phyloP scores from a whole-genome alignment of 371 early-diverging fungal species.

The Mucor irregularis region DNA sequence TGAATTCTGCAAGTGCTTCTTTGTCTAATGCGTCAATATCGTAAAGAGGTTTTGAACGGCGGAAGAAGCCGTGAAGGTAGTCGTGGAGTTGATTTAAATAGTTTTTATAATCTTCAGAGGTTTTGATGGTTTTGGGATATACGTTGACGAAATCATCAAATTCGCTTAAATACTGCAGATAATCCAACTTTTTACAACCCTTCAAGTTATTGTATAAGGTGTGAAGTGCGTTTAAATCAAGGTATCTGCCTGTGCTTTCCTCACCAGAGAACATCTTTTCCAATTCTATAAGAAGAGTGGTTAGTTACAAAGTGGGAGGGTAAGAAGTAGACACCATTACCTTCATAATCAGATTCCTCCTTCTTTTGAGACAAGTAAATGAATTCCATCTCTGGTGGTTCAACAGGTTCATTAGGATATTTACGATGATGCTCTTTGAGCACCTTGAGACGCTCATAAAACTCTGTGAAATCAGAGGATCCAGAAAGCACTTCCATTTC shows the following conservation, averaged over 20 bases:
- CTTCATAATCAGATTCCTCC: conserved; percentile 61
- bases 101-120: conserved; percentile 59
- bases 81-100: conserved; percentile 66
- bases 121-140: conserved; percentile 65
- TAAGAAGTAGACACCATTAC: no score
- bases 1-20: conserved; percentile 58
- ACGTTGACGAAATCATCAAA: conserved; percentile 68
- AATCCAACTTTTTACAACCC: conserved; percentile 70
- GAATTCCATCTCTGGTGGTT: conserved; percentile 81
- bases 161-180: conserved; percentile 76
- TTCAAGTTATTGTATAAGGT: conserved; percentile 83
- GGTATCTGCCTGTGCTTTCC: conserved; percentile 82
- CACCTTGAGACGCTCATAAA: conserved; percentile 80
- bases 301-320: no score
- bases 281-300: conserved; percentile 49
- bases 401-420: conserved; percentile 79
- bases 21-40: conserved; percentile 59
- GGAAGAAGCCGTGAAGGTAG: conserved; percentile 81
- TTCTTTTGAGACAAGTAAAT: conserved; percentile 46
- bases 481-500: conserved; percentile 79
- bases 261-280: conserved; percentile 92
- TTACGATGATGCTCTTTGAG: conserved; percentile 86
- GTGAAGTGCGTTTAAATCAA: conserved; percentile 85
- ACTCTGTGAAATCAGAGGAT: conserved; percentile 78
- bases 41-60: conserved; percentile 78